phyloP scores from a whole-genome alignment of 2,329 filamentous ascomycete species.

The Ceratocystiopsis brevicomis region DNA sequence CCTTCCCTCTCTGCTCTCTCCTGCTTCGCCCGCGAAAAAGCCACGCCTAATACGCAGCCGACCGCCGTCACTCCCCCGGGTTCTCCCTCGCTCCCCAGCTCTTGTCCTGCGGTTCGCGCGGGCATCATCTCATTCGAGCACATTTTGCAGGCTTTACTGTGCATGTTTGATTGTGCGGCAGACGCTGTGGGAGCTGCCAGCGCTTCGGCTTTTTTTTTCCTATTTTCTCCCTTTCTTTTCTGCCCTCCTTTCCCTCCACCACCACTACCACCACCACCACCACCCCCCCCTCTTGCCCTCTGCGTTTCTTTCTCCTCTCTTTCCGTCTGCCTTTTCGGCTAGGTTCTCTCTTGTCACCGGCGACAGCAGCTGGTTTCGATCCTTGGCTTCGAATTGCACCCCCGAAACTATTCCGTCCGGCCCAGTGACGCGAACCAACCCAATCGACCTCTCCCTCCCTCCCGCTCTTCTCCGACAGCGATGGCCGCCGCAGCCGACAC shows the following conservation, averaged over 20 bases:
- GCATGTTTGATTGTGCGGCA: neutral
- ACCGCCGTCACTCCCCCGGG: neutral
- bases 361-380: neutral
- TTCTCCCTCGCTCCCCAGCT: neutral
- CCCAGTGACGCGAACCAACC: neutral
- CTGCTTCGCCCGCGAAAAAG: slow-evolving; percentile 2
- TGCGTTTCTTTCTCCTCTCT: neutral
- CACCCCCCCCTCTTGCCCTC: neutral
- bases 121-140: neutral
- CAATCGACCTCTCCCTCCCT: neutral
- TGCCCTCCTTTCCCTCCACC: neutral
- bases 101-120: neutral
- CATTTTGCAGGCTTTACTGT: neutral
- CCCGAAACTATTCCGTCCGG: neutral
- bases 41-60: slow-evolving; percentile 1
- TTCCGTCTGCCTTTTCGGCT: neutral
- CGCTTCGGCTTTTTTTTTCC: neutral
- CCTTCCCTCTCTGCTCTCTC: slow-evolving; percentile 3
- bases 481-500: slow-evolving; percentile 27
- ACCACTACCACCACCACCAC: neutral
- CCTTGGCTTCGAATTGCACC: neutral
- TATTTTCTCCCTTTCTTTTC: neutral
- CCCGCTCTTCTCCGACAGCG: neutral
- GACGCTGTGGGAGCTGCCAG: neutral
- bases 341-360: neutral